These are phyloP conservation scores for Cylindrotheca fusiformis DNA, from an alignment of 108 stramenopile genomes.

Conservation along the genomic window DNA sequence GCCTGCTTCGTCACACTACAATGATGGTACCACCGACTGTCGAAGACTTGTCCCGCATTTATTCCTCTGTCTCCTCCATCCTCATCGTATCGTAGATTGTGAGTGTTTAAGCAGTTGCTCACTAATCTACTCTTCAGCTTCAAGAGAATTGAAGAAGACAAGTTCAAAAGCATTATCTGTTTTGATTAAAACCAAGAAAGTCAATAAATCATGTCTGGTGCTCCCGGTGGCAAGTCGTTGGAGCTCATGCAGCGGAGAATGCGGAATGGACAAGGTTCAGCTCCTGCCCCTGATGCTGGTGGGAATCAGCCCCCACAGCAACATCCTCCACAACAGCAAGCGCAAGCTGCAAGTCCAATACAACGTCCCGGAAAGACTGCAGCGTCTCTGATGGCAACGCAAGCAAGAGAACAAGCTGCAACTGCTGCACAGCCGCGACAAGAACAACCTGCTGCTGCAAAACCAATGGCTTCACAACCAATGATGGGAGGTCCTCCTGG, in stretches of 20 bases:
- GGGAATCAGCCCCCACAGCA: conserved; percentile 14
- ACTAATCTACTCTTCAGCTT: no score
- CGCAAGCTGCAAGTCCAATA: conserved; percentile 1
- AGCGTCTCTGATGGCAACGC: conserved; percentile 18
- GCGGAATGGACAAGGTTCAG: conserved; percentile 2
- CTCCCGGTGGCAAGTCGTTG: conserved; percentile 43
- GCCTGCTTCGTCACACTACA: no score
- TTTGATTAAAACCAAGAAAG: no score
- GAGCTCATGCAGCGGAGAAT: conserved; percentile 51
- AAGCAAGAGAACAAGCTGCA: conserved; percentile 26
- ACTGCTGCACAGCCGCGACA: conserved; percentile 5
- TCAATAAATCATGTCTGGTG: neutral
- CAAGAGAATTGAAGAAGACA: no score
- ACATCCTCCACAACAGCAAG: conserved; percentile 4
- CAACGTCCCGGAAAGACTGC: conserved; percentile 28
- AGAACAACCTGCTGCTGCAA: conserved; percentile 3
- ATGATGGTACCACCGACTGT: no score
- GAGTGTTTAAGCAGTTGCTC: no score
- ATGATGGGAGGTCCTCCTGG: neutral
- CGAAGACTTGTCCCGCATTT: no score
- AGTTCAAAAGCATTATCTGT: no score
- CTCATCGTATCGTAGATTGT: no score
- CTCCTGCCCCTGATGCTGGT: neutral
- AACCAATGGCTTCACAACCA: neutral
- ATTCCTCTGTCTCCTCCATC: no score